A percentile compares a stretch with the other conserved stretches of the same genome.
These are phyloP conservation scores for Sistotremastrum suecicum DNA, from an alignment of 768 basidiomycete species.

Conservation along the genomic window DNA sequence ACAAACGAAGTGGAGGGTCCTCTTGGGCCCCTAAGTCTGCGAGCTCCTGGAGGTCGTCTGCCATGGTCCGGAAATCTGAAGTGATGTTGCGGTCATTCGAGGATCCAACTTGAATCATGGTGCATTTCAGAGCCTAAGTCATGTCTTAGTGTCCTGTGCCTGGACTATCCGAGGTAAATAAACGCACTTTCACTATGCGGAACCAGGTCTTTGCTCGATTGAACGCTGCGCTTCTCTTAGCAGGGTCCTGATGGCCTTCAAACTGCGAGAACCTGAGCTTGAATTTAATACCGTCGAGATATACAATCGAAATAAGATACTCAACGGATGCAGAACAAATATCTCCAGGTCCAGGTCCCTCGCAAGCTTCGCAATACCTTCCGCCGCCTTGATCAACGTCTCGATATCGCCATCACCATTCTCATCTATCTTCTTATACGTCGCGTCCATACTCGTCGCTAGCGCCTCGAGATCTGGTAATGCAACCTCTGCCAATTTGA, in stretches of 20 bases:
- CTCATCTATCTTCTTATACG: constrained; percentile 12
- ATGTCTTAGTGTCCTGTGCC: background rate
- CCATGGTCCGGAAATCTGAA: constrained; percentile 14
- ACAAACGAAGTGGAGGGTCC: constrained; percentile 16
- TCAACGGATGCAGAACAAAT: constrained; percentile 16
- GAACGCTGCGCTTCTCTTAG: constrained; percentile 8
- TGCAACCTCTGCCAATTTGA: constrained; percentile 13
- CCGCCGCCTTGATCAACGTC: constrained; percentile 9
- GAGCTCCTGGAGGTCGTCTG: constrained; percentile 14
- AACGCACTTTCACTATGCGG: constrained; percentile 11
- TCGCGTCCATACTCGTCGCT: constrained; percentile 8
- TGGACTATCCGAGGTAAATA: background rate
- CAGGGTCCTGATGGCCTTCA: constrained; percentile 13
- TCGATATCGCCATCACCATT: constrained; percentile 13
- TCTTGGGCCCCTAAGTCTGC: constrained; percentile 14
- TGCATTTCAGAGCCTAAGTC: constrained; percentile 12
- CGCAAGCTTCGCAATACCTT: constrained; percentile 10
- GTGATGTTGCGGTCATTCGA: constrained; percentile 13
- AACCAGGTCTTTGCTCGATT: constrained; percentile 15
- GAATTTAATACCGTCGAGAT: background rate
- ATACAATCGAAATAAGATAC: too few relatives aligned
- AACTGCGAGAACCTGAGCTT: constrained; percentile 12
- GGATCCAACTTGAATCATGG: constrained; percentile 18
- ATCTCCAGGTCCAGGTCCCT: constrained; percentile 12
- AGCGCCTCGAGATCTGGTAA: constrained; percentile 17